Percentiles rank a stretch among this genome's conserved stretches.
Conservation (phyloP, 371 early-diverging fungal genomes). For the Haplosporangium sp. region DNA sequence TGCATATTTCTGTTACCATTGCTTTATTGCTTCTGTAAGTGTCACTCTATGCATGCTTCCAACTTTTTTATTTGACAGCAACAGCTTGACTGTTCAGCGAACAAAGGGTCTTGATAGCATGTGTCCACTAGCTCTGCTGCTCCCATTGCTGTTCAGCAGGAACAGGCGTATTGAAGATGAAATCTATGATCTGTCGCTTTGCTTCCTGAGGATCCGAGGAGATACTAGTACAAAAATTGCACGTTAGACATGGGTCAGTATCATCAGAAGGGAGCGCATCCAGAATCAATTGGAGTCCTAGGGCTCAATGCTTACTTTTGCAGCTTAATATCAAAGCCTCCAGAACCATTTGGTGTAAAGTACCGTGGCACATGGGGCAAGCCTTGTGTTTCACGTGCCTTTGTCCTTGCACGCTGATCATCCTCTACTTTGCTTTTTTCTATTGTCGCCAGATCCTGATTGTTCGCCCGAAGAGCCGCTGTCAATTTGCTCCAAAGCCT, state of each 20-base stretch:
- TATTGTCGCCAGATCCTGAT: slow-evolving; percentile 82
- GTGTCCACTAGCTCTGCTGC: too few species aligned
- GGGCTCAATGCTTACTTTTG: slow-evolving; percentile 31
- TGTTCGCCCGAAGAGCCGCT: slow-evolving; percentile 70
- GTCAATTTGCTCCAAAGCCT: slow-evolving; percentile 89
- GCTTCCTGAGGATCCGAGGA: slow-evolving; percentile 46
- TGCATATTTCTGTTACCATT: too few species aligned
- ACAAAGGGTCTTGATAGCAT: not conserved
- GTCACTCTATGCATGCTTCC: too few species aligned
- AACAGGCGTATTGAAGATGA: slow-evolving; percentile 31
- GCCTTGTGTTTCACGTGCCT: slow-evolving; percentile 67
- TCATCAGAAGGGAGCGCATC: not conserved
- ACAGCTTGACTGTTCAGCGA: not conserved
- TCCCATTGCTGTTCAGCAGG: not conserved
- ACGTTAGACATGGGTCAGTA: not conserved
- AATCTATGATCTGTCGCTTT: slow-evolving; percentile 42
- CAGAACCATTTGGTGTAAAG: slow-evolving; percentile 26
- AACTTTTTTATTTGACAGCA: too few species aligned
- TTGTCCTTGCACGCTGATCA: slow-evolving; percentile 77
- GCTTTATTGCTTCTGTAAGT: too few species aligned
- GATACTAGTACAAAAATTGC: slow-evolving; percentile 15
- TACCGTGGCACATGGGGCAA: slow-evolving; percentile 28
- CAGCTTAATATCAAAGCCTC: slow-evolving; percentile 39
- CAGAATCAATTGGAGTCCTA: not conserved
- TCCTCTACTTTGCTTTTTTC: slow-evolving; percentile 90